Percentiles rank a stretch among this genome's conserved stretches.
Evolutionary conservation across 352 stramenopile genomes (phyloP).

Genomic region (Pythium biforme): DNA sequence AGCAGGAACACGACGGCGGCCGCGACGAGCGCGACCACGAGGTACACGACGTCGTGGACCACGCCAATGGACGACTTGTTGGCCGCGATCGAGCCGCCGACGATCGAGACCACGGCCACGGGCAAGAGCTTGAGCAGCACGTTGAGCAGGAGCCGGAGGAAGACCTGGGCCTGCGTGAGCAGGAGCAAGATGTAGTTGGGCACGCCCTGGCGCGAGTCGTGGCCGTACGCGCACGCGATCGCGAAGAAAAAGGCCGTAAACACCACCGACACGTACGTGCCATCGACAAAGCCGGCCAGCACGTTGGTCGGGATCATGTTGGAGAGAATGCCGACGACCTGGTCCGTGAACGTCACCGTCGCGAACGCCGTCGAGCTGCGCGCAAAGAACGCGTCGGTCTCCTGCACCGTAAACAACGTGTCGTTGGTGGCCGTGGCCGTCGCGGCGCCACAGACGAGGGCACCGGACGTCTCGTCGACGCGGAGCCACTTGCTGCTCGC

Average conservation of each 20-base stretch:
- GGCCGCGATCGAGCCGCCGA: constrained; percentile 52
- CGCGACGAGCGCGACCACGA: constrained; percentile 40
- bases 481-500: constrained; percentile 41
- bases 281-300: constrained; percentile 47
- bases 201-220: constrained; percentile 40
- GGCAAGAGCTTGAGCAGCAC: constrained; percentile 60
- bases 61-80: constrained; percentile 41
- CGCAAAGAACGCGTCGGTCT: constrained; percentile 41
- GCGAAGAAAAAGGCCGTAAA: constrained; percentile 65
- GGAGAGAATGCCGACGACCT: constrained; percentile 64
- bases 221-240: constrained; percentile 51
- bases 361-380: constrained; percentile 35
- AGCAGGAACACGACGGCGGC: constrained; percentile 45
- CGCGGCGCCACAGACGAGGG: constrained; percentile 35
- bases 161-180: constrained; percentile 50
- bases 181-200: constrained; percentile 64
- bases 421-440: constrained; percentile 18
- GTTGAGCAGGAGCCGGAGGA: constrained; percentile 66
- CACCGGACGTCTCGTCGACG: constrained; percentile 25
- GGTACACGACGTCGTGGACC: constrained; percentile 43
- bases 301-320: constrained; percentile 66
- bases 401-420: constrained; percentile 52
- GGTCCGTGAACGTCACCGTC: constrained; percentile 50
- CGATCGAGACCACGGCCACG: constrained; percentile 63
- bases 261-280: constrained; percentile 58